Evolutionary conservation across 2,329 filamentous ascomycete genomes (phyloP).

Genomic region (Pseudogymnoascus verrucosus): DNA sequence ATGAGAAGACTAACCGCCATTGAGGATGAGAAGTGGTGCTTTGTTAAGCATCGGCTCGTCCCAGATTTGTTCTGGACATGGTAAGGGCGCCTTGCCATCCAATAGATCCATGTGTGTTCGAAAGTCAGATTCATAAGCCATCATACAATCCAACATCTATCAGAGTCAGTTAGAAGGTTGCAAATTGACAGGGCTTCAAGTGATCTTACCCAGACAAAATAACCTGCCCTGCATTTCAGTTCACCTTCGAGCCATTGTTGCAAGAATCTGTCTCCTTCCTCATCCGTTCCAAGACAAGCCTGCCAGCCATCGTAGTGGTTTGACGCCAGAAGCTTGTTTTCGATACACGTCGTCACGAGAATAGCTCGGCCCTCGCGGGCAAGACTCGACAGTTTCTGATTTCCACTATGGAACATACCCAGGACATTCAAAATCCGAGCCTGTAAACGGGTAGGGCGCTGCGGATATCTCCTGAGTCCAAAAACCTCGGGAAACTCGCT

Average conservation of each 20-base stretch:
- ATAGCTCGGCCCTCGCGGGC: conserved; percentile 4
- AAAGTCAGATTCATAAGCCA: conserved; percentile 10
- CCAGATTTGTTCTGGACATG: conserved; percentile 10
- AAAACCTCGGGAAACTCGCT: conserved; percentile 7
- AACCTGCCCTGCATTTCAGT: conserved; percentile 8
- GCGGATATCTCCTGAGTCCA: conserved; percentile 2
- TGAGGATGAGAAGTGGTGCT: conserved; percentile 10
- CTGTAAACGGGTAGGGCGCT: conserved; percentile 4
- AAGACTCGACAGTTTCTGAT: background rate
- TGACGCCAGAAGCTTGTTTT: conserved; percentile 4
- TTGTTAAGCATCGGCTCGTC: conserved; percentile 7
- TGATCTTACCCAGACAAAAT: conserved; percentile 9
- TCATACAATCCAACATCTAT: conserved; percentile 11
- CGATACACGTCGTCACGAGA: conserved; percentile 8
- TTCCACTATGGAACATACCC: conserved; percentile 10
- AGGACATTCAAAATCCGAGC: conserved; percentile 9
- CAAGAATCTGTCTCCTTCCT: conserved; percentile 5
- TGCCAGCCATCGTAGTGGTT: conserved; percentile 7
- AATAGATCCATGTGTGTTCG: conserved; percentile 10
- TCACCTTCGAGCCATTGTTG: conserved; percentile 10
- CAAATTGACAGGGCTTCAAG: background rate
- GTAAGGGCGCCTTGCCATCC: conserved; percentile 10
- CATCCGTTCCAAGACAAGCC: background rate
- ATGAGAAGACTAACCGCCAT: background rate
- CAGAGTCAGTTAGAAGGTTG: background rate